Conservation (phyloP, 2,329 filamentous ascomycete genomes). For the Herpotrichia juniperi region DNA sequence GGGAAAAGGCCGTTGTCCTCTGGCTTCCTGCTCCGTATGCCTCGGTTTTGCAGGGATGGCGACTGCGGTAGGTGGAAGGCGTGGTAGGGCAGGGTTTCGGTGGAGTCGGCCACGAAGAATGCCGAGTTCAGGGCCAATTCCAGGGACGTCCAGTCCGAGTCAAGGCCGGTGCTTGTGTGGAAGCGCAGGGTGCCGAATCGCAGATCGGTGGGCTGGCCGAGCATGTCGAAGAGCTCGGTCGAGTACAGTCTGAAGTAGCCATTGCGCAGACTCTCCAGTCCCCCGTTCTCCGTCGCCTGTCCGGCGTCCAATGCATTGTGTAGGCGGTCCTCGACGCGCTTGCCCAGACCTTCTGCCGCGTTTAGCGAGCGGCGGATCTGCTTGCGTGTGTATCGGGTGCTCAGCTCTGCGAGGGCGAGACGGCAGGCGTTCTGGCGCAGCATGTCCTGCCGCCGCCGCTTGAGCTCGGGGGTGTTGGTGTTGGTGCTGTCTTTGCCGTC, state of each 20-base stretch:
- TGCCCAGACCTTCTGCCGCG: conserved; percentile 35
- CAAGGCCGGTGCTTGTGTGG: conserved; percentile 15
- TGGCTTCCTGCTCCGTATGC: conserved; percentile 37
- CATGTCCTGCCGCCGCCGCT: conserved; percentile 17
- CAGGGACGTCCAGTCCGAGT: conserved; percentile 23
- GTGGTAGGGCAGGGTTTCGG: conserved; percentile 44
- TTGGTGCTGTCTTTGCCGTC: neutral
- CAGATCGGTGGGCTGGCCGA: conserved; percentile 41
- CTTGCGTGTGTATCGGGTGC: conserved; percentile 37
- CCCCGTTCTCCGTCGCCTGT: conserved; percentile 11
- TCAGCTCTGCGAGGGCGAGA: conserved; percentile 40
- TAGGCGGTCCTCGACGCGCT: conserved; percentile 38
- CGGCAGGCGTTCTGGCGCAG: conserved; percentile 36
- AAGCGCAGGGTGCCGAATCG: conserved; percentile 45
- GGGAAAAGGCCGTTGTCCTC: conserved; percentile 39
- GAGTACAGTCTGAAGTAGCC: conserved; percentile 46
- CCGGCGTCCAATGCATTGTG: conserved; percentile 10
- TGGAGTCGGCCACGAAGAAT: conserved; percentile 42
- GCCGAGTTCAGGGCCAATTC: conserved; percentile 41
- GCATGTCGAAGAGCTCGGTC: conserved; percentile 41
- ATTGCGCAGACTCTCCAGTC: conserved; percentile 31
- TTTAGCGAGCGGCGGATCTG: conserved; percentile 37
- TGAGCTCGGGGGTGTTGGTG: neutral
- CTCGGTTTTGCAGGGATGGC: conserved; percentile 41
- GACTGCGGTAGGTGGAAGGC: conserved; percentile 36